A percentile compares a stretch with the other conserved stretches of the same genome.
Evolutionary conservation across 768 basidiomycete genomes (phyloP).

Genomic region (Glaciozyma martinii): DNA sequence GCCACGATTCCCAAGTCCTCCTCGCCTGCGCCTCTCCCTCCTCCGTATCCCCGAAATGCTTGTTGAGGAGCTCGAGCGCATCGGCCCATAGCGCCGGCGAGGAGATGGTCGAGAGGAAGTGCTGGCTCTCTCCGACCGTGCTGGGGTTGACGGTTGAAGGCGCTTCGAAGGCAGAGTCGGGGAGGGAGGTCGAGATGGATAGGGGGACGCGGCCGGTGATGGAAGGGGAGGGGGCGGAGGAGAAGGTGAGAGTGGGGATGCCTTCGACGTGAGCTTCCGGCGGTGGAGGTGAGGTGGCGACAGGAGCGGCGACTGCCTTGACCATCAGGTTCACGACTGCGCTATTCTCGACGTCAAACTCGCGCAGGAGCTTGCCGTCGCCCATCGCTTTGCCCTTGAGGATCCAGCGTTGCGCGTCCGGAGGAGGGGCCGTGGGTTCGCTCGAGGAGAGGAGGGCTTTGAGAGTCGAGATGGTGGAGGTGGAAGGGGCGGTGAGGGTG

Average conservation of each 20-base stretch:
- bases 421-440: constrained; percentile 58
- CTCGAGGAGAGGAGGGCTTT: constrained; percentile 61
- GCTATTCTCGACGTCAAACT: constrained; percentile 73
- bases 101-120: constrained; percentile 60
- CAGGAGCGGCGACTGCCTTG: constrained; percentile 48
- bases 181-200: constrained; percentile 10
- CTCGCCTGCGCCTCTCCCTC: constrained; percentile 58
- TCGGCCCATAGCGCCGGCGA: constrained; percentile 72
- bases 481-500: constrained; percentile 56
- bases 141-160: too few species aligned
- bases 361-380: constrained; percentile 78
- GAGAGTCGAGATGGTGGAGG: constrained; percentile 73
- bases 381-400: constrained; percentile 90
- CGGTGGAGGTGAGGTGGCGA: constrained; percentile 33
- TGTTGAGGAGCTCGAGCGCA: constrained; percentile 59
- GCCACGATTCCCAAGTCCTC: constrained; percentile 78
- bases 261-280: constrained; percentile 5
- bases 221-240: constrained; percentile 19
- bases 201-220: constrained; percentile 4
- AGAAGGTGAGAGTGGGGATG: constrained; percentile 29
- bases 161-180: constrained; percentile 10
- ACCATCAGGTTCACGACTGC: constrained; percentile 78
- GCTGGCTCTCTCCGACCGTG: constrained; percentile 4
- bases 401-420: constrained; percentile 72
- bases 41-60: constrained; percentile 29